Evolutionary conservation across 176 grass and related monocot genomes (phyloP).

Genomic region (Carex pumila): DNA sequence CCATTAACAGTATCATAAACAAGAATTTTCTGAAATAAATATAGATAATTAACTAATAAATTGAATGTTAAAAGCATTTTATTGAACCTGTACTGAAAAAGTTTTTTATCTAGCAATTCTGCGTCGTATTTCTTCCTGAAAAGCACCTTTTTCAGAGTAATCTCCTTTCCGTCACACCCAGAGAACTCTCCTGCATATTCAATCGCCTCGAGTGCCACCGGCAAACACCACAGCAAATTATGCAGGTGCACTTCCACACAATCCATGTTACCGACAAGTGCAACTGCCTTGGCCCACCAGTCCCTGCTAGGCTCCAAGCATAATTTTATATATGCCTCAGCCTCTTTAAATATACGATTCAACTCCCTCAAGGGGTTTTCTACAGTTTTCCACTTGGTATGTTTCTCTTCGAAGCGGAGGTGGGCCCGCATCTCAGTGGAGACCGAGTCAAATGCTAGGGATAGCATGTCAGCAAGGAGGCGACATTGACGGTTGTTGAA

Average conservation of each 20-base stretch:
- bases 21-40: too few relatives aligned
- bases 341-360: constrained; percentile 67
- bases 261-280: constrained; percentile 39
- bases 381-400: constrained; percentile 63
- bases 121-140: constrained; percentile 64
- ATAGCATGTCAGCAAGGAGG: constrained; percentile 61
- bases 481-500: constrained; percentile 79
- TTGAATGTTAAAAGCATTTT: not conserved
- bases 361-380: constrained; percentile 63
- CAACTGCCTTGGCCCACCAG: constrained; percentile 76
- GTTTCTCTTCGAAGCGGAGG: constrained; percentile 72
- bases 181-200: constrained; percentile 52
- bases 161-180: constrained; percentile 38
- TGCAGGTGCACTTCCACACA: constrained; percentile 73
- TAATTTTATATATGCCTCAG: constrained; percentile 54
- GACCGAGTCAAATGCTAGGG: constrained; percentile 46
- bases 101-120: constrained; percentile 53
- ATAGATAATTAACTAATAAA: not conserved
- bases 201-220: constrained; percentile 68
- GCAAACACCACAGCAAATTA: constrained; percentile 69
- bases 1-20: not conserved
- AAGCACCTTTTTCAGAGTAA: constrained; percentile 27
- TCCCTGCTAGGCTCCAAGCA: constrained; percentile 51
- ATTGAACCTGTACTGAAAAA: constrained; percentile 51
- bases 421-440: constrained; percentile 38